These are phyloP conservation scores for Rauvolfia tetraphylla DNA, from an alignment of 257 asterid genomes.

Conservation along the genomic window DNA sequence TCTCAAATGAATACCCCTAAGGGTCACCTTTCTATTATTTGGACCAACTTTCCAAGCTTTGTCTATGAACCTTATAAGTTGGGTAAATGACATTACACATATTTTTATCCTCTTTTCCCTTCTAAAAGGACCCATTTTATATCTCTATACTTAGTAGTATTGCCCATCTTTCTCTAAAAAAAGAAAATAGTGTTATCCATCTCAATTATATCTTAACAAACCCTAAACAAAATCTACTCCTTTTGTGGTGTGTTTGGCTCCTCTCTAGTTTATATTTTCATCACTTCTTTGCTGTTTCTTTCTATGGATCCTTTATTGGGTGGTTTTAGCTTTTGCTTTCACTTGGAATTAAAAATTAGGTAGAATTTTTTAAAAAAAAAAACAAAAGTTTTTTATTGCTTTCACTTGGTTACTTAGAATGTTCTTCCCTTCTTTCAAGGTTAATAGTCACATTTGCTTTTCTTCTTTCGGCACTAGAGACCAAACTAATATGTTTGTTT, in stretches of 20 bases:
- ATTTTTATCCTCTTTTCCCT: no score
- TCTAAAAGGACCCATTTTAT: no score
- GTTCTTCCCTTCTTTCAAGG: slow-evolving; percentile 25
- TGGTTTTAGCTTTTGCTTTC: slow-evolving; percentile 35
- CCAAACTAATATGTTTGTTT: slow-evolving; percentile 1
- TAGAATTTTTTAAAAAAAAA: no score
- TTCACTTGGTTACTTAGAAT: slow-evolving; percentile 27
- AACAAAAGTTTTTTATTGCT: slow-evolving; percentile 22
- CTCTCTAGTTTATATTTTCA: not conserved
- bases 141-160: no score
- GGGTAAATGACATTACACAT: not conserved
- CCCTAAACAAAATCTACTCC: not conserved
- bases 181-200: not conserved
- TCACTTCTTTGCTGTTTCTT: not conserved
- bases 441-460: slow-evolving; percentile 13
- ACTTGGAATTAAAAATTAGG: slow-evolving; percentile 12
- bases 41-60: not conserved
- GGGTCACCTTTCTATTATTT: not conserved
- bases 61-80: not conserved
- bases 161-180: no score
- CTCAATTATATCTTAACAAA: not conserved
- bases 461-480: slow-evolving; percentile 41
- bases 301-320: not conserved
- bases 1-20: not conserved
- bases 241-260: not conserved